Evolutionary conservation across 2,329 filamentous ascomycete genomes (phyloP).

Genomic region (Coleophoma cylindrospora): DNA sequence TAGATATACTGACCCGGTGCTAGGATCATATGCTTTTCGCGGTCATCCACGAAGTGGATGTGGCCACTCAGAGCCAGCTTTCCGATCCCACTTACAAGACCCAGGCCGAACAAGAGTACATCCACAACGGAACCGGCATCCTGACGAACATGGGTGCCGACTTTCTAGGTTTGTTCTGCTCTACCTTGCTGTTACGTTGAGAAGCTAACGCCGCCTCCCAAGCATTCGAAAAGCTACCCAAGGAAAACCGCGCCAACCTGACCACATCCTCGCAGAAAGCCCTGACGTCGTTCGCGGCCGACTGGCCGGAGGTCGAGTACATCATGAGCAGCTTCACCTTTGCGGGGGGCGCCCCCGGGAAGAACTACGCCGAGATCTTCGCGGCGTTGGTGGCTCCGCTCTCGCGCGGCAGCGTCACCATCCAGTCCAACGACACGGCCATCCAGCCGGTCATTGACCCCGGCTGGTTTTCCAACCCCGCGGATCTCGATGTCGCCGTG

Average conservation of each 20-base stretch:
- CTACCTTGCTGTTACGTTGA: too few relatives aligned
- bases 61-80: too few relatives aligned
- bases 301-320: slow-evolving; percentile 7
- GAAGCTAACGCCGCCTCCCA: too few relatives aligned
- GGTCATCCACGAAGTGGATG: too few relatives aligned
- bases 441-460: slow-evolving; percentile 35
- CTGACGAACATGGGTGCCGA: slow-evolving; percentile 9
- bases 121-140: too few relatives aligned
- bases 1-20: too few relatives aligned
- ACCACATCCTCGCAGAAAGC: background rate
- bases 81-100: too few relatives aligned
- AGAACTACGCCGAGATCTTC: slow-evolving; percentile 27
- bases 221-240: slow-evolving; percentile 14
- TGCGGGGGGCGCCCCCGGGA: too few relatives aligned
- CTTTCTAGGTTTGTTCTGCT: too few relatives aligned
- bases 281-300: slow-evolving; percentile 2
- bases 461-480: slow-evolving; percentile 36
- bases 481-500: slow-evolving; percentile 39
- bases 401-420: slow-evolving; percentile 38
- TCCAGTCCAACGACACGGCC: slow-evolving; percentile 28
- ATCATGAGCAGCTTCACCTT: slow-evolving; percentile 1
- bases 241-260: background rate
- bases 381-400: slow-evolving; percentile 32
- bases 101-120: too few relatives aligned
- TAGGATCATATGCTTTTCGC: too few relatives aligned